Evolutionary conservation across 495 filamentous ascomycete genomes (phyloP), one percentile per base, ranked within the genome.

Genomic region (Neurospora hispaniola): DNA sequence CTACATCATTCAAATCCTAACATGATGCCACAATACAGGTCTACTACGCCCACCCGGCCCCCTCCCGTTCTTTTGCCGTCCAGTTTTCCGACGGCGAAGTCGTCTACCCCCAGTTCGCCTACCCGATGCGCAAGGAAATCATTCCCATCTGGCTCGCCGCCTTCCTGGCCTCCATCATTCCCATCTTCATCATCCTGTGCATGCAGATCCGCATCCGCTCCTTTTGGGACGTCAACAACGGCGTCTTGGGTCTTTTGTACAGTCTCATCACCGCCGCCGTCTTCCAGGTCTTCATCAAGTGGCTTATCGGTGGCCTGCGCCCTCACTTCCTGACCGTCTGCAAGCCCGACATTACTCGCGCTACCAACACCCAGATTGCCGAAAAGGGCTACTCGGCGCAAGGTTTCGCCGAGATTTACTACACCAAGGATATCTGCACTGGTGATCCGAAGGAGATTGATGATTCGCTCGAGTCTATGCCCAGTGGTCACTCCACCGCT

Each of bases 201-300:
- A 82, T 86, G 78, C 88, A 90, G 76, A 84, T 90, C 72, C 85
- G 89, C 11, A 83, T 89, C 42, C 86, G 88, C 59, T 88, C 85
- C 43, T 91, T 91, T 82, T 91, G 89, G 89, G 90, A 92, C 72
- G 78, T 85, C 69, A 90, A 90, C 80, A 90, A 90, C 73, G 89
- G 85, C 42, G 79, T 87, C 62, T 81, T 90, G 48, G 90, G 90
- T 7, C 80, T 90, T 0, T 78, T 90, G 12, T 90, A 90, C 80
- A 82, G 84, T 4, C 80, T 90, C 69, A 88, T 91, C 79, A 82
- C 83, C 12, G 86, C 87, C 18, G 86, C 85, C 38, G 81, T 88
- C 42, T 84, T 90, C 73, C 86, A 87, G 71, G 85, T 88, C 70
- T 84, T 88, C 72, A 75, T 89, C 76, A 89, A 89, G 72, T 84